Conservation (phyloP, 2,329 filamentous ascomycete species). For the Pezicula neosporulosa region DNA sequence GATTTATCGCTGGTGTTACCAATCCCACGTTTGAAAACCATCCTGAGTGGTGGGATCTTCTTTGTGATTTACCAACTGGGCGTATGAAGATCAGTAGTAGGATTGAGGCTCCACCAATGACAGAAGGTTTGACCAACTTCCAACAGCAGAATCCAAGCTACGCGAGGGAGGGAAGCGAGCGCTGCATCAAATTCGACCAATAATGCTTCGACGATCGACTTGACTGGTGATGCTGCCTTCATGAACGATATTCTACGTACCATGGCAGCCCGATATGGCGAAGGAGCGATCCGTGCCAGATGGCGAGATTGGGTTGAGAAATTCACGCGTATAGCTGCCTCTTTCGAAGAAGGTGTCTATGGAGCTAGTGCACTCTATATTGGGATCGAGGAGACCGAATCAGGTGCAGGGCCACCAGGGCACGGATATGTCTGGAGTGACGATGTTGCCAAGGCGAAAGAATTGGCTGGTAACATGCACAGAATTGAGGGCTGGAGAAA, state of each 20-base stretch:
- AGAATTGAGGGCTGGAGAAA: slow-evolving; percentile 96
- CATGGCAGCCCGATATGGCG: slow-evolving; percentile 81
- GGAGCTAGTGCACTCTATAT: slow-evolving; percentile 88
- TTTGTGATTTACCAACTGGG: slow-evolving; percentile 89
- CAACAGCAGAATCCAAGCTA: slow-evolving; percentile 70
- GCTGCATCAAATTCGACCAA: slow-evolving; percentile 26
- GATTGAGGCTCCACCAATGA: slow-evolving; percentile 76
- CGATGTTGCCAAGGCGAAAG: slow-evolving; percentile 73
- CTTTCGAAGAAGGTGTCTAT: slow-evolving; percentile 94
- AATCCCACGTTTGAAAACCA: slow-evolving; percentile 95
- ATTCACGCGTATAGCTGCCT: slow-evolving; percentile 87
- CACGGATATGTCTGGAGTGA: slow-evolving; percentile 97
- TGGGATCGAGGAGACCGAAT: slow-evolving; percentile 68
- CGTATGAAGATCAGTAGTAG: slow-evolving; percentile 91
- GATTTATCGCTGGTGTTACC: slow-evolving; percentile 96
- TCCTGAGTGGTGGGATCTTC: slow-evolving; percentile 95
- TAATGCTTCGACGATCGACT: slow-evolving; percentile 45
- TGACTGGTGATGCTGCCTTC: slow-evolving; percentile 84
- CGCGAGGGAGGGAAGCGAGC: slow-evolving; percentile 44
- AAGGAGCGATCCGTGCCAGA: slow-evolving; percentile 85
- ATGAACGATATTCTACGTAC: slow-evolving; percentile 83
- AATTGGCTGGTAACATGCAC: slow-evolving; percentile 87
- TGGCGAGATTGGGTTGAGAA: slow-evolving; percentile 94
- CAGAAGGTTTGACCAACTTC: slow-evolving; percentile 84
- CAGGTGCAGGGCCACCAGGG: slow-evolving; percentile 53